Evolutionary conservation across 768 basidiomycete species (phyloP), one percentile per base, ranked within the genome.

Genomic region (Termitomyces sp.): DNA sequence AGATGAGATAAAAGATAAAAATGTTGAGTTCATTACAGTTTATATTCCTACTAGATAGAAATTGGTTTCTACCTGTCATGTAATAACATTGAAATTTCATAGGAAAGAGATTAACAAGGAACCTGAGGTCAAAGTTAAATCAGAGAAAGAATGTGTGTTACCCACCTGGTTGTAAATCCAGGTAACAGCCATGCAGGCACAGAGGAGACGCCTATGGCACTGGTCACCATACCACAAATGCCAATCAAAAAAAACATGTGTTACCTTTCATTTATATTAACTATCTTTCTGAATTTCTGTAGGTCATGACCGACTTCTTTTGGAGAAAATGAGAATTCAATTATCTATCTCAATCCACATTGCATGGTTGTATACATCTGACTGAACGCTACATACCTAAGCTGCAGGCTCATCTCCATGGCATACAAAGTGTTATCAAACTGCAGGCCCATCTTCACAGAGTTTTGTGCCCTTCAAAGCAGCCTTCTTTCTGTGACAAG

Each of bases 41-140:
- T n/a, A n/a, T n/a, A n/a, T n/a, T n/a, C n/a, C n/a, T n/a, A n/a
- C n/a, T n/a, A n/a, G n/a, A n/a, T n/a, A n/a, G n/a, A n/a, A n/a
- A n/a, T n/a, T n/a, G n/a, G n/a, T n/a, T n/a, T n/a, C n/a, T n/a
- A n/a, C n/a, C n/a, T n/a, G n/a, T n/a, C n/a, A n/a, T n/a, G n/a
- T n/a, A n/a, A n/a, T n/a, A n/a, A n/a, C n/a, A n/a, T n/a, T n/a
- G n/a, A n/a, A n/a, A n/a, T n/a, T n/a, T n/a, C n/a, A n/a, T n/a
- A n/a, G n/a, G 34, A 89, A 89, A 61, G 92, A 95, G 69, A 91
- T 94, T 53, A 91, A 94, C 64, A 91, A 93, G 71, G 92, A 94
- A 58, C 88, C 87, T 1, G 88, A 91, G 64, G 82, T 84, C 34
- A 88, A 93, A 56, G 76, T 79, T 12, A 91, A 93, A 68, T 84